These are phyloP conservation scores for Urochloa ruziziensis DNA, from an alignment of 176 grass and related monocot species.

Conservation along the genomic window DNA sequence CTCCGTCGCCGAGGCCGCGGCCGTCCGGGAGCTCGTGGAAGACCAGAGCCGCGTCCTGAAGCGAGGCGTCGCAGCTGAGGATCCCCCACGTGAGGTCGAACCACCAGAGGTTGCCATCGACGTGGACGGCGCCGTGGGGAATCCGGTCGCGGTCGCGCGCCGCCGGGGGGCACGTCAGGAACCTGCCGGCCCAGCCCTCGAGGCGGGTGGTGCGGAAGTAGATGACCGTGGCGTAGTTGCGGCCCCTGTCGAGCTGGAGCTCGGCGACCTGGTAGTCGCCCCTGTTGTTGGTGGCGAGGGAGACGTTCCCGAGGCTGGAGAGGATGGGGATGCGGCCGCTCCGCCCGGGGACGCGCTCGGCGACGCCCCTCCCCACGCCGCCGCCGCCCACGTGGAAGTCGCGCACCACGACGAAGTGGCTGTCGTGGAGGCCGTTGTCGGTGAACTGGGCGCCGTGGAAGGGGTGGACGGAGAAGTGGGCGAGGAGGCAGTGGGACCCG, in stretches of 20 bases:
- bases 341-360: neutral
- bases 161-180: neutral
- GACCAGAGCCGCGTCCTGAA: neutral
- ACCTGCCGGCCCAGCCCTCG: neutral
- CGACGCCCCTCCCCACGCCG: neutral
- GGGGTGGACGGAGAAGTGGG: neutral
- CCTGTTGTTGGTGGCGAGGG: neutral
- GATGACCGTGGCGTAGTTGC: neutral
- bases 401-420: neutral
- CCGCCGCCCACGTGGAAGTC: neutral
- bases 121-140: neutral
- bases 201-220: neutral
- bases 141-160: neutral
- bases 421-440: neutral
- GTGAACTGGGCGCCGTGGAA: neutral
- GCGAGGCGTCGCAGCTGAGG: neutral
- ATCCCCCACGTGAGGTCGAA: slow-evolving; percentile 14
- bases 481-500: neutral
- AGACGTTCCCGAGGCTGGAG: neutral
- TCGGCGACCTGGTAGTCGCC: neutral
- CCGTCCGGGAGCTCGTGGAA: neutral
- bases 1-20: neutral
- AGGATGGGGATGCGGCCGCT: neutral
- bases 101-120: neutral
- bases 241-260: neutral